Base-by-base conservation (phyloP, 306 rosid genomes). In the Quercus engelmannii region DNA sequence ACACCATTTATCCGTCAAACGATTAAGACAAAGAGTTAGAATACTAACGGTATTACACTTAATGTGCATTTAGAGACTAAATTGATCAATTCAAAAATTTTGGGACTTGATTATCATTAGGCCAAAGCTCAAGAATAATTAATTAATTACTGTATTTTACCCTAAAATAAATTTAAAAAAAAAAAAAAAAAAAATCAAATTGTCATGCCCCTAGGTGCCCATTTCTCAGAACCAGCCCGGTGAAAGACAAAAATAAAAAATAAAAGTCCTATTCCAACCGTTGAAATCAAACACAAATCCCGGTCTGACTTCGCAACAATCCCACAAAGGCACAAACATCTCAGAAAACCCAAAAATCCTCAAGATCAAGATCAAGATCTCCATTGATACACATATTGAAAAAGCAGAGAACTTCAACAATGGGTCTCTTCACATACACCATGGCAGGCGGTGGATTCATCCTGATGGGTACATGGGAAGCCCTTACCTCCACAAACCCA, bases 391-490 rank as follows among this genome's bases (percentile, higher is more conserved):
- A 41, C 17, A 59, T 17, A 18, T 19, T 3, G 43, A 35, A 49
- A 54, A 64, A 55, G 28, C 21, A 54, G 33, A 33, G 41, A 65
- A 21, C 12, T 17, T 33, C 23, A 74, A 8, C 35, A 26, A 93
- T 94, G 97, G 93, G 86, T 14, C 82, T 92, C 74, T 64, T 92
- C 73, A 2, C 88, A 51, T 85, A 82, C 41, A 76, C 91, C 19
- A 71, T 81, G 15, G 91, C 92, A 13, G 97, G 97, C 80, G 30
- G 57, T 12, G 91, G 91, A 1, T 89, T 94, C 79, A 76, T 91
- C 9, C 82, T 92, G 35, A 78, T 87, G 49, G 97, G 98, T 0
- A 49, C 83, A 1, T 88, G 81, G 63, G 89, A 94, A 76, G 87
- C 91, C 35, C 59, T 87, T 41, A 14, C 73, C 17, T 75, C 83